Base-by-base conservation (phyloP, 192 early-diverging fungal species). In the Oehlia diaphana region DNA sequence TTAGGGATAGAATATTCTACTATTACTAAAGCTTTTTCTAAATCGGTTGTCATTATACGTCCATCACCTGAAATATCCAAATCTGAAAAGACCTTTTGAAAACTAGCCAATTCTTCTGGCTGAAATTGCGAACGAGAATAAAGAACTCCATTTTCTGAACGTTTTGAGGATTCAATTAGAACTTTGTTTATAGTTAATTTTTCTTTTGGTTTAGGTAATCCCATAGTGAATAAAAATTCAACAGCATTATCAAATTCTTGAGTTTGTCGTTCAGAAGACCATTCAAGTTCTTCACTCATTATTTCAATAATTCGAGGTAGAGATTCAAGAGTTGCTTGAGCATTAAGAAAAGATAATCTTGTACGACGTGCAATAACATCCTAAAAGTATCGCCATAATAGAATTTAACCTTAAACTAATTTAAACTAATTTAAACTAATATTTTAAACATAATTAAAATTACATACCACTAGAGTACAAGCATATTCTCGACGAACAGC, bases 321-420 rank as follows among this genome's bases (percentile, higher is more conserved):
- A 4, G 94, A 87, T 72, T 97, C 95, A 72, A 92, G 87, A 35
- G 96, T 93, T 13, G 96, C 96, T 81, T 94, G 93, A 26, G 95
- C 94, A 84, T 98, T 95, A 62, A 99, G 90, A 90, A 98, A 98
- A 3, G 96, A 95, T 42, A 99, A 87, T 10, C 97, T 92, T 63
- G 92, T 91, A 66, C 97, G 94, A 44, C 97, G 93, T 10, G 92
- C 96, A 77, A 99, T 86, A 9, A 99, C 96, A 88, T 99, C 97
- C 83, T 85, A 68, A 86, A 19, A 28, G 79, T 37, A n/a, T 72
- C 76, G 26, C 13, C 19, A 21, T 13, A 67, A 62, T 12, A 53
- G n/a, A 80, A n/a, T 13, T 14, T 53, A 12, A 28, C 2, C 2
- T 1, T 14, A 47, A 64, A 8, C 16, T 26, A 65, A 2, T 4